Percentiles rank a stretch among this genome's conserved stretches.
phyloP scores from a whole-genome alignment of 2,329 filamentous ascomycete species.

The Teratosphaeria viscida region DNA sequence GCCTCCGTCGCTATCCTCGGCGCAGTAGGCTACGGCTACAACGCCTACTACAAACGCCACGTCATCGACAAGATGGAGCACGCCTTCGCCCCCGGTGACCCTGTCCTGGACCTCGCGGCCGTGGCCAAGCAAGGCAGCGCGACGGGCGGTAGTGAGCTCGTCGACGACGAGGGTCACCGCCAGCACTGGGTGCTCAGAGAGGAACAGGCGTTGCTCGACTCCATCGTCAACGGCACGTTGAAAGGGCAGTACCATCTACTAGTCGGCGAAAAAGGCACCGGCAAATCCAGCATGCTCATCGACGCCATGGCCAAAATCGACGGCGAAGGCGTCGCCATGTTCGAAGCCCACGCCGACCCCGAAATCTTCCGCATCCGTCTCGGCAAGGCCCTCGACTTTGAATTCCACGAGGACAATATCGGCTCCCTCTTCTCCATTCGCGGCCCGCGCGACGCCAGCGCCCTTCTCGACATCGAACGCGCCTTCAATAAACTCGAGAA shows the following conservation, averaged over 20 bases:
- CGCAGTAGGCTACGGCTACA: slow-evolving; percentile 40
- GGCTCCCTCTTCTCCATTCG: slow-evolving; percentile 91
- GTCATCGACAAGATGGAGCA: slow-evolving; percentile 88
- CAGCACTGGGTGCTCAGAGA: slow-evolving; percentile 73
- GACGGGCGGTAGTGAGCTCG: slow-evolving; percentile 15
- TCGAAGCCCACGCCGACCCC: slow-evolving; percentile 88
- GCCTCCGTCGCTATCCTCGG: slow-evolving; percentile 41
- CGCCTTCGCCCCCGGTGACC: slow-evolving; percentile 81
- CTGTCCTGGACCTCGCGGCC: slow-evolving; percentile 56
- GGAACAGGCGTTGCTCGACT: slow-evolving; percentile 72
- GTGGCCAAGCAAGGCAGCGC: slow-evolving; percentile 20
- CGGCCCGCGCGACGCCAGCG: slow-evolving; percentile 82
- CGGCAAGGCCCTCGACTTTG: slow-evolving; percentile 89
- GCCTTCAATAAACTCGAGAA: slow-evolving; percentile 98
- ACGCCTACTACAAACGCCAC: slow-evolving; percentile 66
- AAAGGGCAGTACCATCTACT: slow-evolving; percentile 83
- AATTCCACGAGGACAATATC: slow-evolving; percentile 97
- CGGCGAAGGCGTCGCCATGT: slow-evolving; percentile 83
- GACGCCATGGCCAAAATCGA: slow-evolving; percentile 91
- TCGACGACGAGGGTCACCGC: slow-evolving; percentile 38
- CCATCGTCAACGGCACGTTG: slow-evolving; percentile 64
- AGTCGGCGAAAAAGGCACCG: slow-evolving; percentile 90
- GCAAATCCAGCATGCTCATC: slow-evolving; percentile 92
- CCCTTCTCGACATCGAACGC: slow-evolving; percentile 86
- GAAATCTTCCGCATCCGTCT: slow-evolving; percentile 91